Base-by-base conservation (phyloP, 2,329 filamentous ascomycete genomes). In the Penicillium sp. region DNA sequence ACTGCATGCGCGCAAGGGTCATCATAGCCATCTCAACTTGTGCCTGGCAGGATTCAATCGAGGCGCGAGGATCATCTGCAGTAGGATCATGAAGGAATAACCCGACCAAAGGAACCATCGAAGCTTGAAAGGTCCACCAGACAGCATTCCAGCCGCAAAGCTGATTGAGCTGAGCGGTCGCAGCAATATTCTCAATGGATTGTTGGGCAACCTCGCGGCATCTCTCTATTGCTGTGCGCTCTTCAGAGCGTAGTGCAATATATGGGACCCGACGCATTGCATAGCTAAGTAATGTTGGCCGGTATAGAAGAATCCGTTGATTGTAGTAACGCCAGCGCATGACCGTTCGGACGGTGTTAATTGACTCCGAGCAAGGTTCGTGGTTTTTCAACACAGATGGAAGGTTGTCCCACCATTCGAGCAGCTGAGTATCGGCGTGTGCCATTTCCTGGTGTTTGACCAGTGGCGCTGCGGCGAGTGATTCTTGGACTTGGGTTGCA, bases 281-380 rank as follows among this genome's bases (percentile, higher is more conserved):
- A 65, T 88, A 75, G 72, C 83, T 87, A 5, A 92, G 79, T 1
- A 93, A 78, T 0, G 88, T 85, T 0, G 89, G 88, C 3, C 89
- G 81, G 69, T 92, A 87, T 21, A 92, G 82, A 1, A 92, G 81
- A 73, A 92, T 88, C 44, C 88, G 86, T 44, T 91, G 81, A 63
- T 90, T 91, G 67, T 89, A 86, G 67, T 89, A 92, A 13, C 89
- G 83, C 89, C 89, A 92, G 70, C 89, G 88, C 86, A 92, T 90
- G 62, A 92, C 83, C 58, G 85, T 85, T 47, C 88, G 82, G 1
- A 87, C 84, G 45, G 88, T 87, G 58, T 84, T 85, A 16, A 92
- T 81, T 2, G 87, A 84, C 60, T 89, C 86, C 0, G 87, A 85
- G 66, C 87, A 89, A 9, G 86, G 83, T 52, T 90, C 85, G 10